Evolutionary conservation across 179 eudicot genomes (phyloP), one percentile per base, ranked within the genome.

Genomic region (Amaranthus tricolor): DNA sequence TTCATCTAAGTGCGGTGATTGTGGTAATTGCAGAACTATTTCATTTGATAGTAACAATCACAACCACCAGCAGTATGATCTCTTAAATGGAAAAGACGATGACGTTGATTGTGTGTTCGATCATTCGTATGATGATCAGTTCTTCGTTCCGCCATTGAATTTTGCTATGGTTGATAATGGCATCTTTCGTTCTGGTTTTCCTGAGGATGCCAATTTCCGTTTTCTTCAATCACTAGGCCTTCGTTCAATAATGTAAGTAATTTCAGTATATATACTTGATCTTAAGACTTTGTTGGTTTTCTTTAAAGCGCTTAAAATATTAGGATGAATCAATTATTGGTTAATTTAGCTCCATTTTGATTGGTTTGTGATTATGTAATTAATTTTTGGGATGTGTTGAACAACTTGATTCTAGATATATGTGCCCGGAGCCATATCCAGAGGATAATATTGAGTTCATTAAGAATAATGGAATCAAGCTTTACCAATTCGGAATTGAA

Each of bases 381-480:
- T 15, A 11, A 45, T 10, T 60, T 31, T 52, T 52, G 43, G 11
- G 5, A 16, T 17, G 56, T 45, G 54, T 59, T 73, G 72, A 71
- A 68, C 55, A 13, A 80, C 60, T 72, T 55, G 47, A 43, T 57
- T 80, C 79, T 73, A 94, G 98, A 82, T 90, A 78, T 80, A 76
- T 94, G 76, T 94, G 98, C 56, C 97, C 96, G 55, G 97, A 94
- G 78, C 90, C 92, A 47, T 92, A 92, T 81, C 97, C 97, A 48
- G 91, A 90, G 67, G 79, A 80, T 0, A 94, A 94, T 68, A 59
- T 67, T 74, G 80, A 88, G 84, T 90, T 94, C 61, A 81, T 92
- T 65, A 85, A 82, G 84, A 69, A 80, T 55, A 94, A 92, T 76
- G 94, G 96, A 72, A 86, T 94, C 74, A 86, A 79, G 63, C 86